Conservation (phyloP, 371 early-diverging fungal species). For the Smittium culicis region DNA sequence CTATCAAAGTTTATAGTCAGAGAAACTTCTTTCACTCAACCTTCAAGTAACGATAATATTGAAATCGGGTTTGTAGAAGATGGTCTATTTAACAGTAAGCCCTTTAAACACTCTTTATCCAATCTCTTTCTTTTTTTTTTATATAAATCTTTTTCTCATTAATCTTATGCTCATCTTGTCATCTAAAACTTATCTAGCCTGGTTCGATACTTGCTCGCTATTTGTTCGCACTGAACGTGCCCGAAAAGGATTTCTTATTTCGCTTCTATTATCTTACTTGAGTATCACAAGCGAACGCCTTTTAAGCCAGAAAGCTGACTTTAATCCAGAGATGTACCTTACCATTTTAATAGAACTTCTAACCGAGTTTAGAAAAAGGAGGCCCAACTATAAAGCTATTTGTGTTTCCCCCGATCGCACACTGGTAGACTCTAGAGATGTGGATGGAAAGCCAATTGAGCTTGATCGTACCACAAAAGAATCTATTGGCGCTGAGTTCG, state of each 20-base stretch:
- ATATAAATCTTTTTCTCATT: not conserved
- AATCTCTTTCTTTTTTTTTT: slow-evolving; percentile 1
- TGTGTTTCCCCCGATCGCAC: slow-evolving; percentile 21
- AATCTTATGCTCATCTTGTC: not conserved
- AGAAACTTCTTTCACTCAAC: slow-evolving; percentile 10
- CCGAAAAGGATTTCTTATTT: slow-evolving; percentile 18
- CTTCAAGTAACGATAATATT: slow-evolving; percentile 17
- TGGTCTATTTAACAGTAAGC: slow-evolving; percentile 25
- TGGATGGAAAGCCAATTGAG: slow-evolving; percentile 9
- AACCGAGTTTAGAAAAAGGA: slow-evolving; percentile 31
- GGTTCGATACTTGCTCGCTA: slow-evolving; percentile 20
- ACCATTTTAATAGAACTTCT: slow-evolving; percentile 26
- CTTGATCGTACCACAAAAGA: slow-evolving; percentile 30
- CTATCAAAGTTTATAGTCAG: slow-evolving; percentile 24
- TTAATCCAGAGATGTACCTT: slow-evolving; percentile 29
- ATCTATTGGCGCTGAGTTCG: slow-evolving; percentile 33
- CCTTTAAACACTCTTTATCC: not conserved
- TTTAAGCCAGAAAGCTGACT: slow-evolving; percentile 28
- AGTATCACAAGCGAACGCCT: slow-evolving; percentile 27
- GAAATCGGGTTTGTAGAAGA: slow-evolving; percentile 30
- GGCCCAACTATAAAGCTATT: slow-evolving; percentile 32
- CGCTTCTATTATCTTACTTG: slow-evolving; percentile 25
- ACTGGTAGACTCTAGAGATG: slow-evolving; percentile 1
- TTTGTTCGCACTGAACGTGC: slow-evolving; percentile 23
- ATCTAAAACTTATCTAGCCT: slow-evolving; percentile 6